Percentiles rank a stretch among this genome's conserved stretches.
phyloP scores from a whole-genome alignment of 768 basidiomycete species.

The Russula brevipes region DNA sequence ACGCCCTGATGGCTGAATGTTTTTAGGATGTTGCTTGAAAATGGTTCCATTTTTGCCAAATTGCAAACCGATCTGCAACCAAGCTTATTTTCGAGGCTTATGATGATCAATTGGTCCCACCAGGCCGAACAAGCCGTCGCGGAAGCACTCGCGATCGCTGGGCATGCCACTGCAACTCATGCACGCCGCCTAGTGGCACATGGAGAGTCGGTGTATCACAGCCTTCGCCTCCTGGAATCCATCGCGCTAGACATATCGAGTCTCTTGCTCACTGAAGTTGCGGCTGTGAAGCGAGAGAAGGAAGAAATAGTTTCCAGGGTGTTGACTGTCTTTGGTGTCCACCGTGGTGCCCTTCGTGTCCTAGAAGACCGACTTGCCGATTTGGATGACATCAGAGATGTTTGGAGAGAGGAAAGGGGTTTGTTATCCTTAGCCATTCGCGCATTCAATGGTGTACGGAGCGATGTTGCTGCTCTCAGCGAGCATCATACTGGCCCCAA shows the following conservation, averaged over 20 bases:
- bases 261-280: not conserved
- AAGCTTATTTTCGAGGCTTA: not conserved
- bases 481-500: too few relatives aligned
- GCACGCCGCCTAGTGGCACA: not conserved
- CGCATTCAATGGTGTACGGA: not conserved
- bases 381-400: too few relatives aligned
- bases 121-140: not conserved
- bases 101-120: not conserved
- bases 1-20: too few relatives aligned
- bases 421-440: not conserved
- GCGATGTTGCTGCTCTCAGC: too few relatives aligned
- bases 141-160: not conserved
- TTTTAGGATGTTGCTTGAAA: too few relatives aligned
- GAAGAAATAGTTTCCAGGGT: too few relatives aligned
- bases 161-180: not conserved
- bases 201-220: not conserved
- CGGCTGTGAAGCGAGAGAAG: too few relatives aligned
- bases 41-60: not conserved
- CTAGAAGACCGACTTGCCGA: too few relatives aligned
- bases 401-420: not conserved
- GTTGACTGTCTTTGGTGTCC: too few relatives aligned
- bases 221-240: constrained; percentile 1
- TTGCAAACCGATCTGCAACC: not conserved
- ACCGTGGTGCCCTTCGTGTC: too few relatives aligned
- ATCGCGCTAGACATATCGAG: not conserved